A percentile compares a stretch with the other conserved stretches of the same genome.
Conservation (phyloP, 176 grass and related monocot species). For the Echinochloa phyllopogon region DNA sequence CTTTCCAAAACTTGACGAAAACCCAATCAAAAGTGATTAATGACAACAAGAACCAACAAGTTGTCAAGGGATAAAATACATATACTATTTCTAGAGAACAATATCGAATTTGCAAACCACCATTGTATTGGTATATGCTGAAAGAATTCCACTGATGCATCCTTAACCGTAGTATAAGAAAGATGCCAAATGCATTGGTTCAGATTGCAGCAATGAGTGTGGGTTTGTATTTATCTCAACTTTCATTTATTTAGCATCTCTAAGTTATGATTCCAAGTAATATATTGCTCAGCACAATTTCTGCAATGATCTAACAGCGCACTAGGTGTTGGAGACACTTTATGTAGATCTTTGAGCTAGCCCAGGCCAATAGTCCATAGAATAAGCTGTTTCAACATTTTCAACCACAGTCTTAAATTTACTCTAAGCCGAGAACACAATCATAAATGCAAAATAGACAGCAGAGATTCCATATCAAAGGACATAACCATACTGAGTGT, state of each 20-base stretch:
- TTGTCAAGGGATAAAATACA: background rate
- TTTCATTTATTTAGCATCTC: background rate
- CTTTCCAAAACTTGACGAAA: background rate
- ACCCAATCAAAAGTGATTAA: background rate
- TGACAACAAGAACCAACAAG: background rate
- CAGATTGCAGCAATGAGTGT: background rate
- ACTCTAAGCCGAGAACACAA: background rate
- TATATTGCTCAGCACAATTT: background rate
- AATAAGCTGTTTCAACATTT: background rate
- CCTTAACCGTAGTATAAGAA: background rate
- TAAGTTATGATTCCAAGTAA: background rate
- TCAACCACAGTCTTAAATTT: background rate
- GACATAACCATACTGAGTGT: background rate
- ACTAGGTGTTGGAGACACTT: background rate
- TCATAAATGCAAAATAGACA: background rate
- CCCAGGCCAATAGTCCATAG: background rate
- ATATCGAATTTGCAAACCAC: background rate
- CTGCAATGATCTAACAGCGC: background rate
- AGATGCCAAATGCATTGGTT: background rate
- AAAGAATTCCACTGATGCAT: background rate
- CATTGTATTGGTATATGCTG: background rate
- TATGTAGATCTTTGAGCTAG: background rate
- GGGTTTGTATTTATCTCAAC: background rate
- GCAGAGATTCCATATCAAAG: background rate
- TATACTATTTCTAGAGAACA: background rate